Evolutionary conservation across 2,329 filamentous ascomycete genomes (phyloP), one percentile per base, ranked within the genome.

Genomic region (Curvularia sp.): DNA sequence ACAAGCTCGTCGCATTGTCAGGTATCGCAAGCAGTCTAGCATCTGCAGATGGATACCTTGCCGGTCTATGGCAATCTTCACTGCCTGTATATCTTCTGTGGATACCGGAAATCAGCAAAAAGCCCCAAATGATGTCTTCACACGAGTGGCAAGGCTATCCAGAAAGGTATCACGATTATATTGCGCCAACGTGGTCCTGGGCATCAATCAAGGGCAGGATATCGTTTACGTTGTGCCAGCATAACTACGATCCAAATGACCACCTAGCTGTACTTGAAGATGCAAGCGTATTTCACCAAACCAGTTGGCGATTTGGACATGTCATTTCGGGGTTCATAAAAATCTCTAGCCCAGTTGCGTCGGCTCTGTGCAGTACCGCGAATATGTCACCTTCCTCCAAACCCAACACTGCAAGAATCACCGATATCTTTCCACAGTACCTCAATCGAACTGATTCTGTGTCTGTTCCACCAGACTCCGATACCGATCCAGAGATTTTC

Each of bases 111-210:
- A 43, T 18, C 8, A 21, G n/a, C 10, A 12, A 7, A 10, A 30
- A 25, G 2, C n/a, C n/a, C 4, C 9, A 19, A 5, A 23, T 9
- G 23, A 5, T 10, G 3, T 30, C 12, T n/a, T 46, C 27, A 46
- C 10, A 46, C 19, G 30, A 46, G n/a, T 12, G 25, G 25, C n/a
- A 5, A 9, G 4, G 27, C 19, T 46, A 30, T 18, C 25, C 9
- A 12, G 7, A 32, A 5, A 38, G 27, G 10, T 13, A 6, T 3
- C 9, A n/a, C 1, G 10, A 39, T 10, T 55, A 60, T 7, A 21
- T 55, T 8, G 65, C 63, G 18, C 63, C 65, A 1, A 57, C 55
- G 7, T 67, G 63, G 61, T 61, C 61, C n/a, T 64, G 59, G 65
- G 65, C 61, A 5, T 62, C 59, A 2, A 25, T 66, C 12, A 32